Conservation (phyloP, 2,329 filamentous ascomycete genomes). For the Ophiocordyceps camponoti-leonardi region DNA sequence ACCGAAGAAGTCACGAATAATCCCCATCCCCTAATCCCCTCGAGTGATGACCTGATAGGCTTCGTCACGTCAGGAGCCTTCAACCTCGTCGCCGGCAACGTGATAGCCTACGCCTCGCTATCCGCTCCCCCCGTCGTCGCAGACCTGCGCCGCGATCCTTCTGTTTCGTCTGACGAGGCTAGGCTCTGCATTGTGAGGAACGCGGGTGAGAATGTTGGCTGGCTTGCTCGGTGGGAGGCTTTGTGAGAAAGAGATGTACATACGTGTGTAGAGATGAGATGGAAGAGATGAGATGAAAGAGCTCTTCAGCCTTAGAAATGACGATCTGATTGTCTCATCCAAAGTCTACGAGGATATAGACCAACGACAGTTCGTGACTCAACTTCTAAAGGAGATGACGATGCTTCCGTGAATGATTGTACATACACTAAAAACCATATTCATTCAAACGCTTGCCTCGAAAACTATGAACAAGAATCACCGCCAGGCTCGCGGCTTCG, state of each 20-base stretch:
- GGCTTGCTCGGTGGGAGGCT: conserved; percentile 64
- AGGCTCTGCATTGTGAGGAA: conserved; percentile 65
- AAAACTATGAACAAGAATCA: neutral
- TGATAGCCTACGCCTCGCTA: conserved; percentile 59
- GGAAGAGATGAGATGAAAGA: too few relatives aligned
- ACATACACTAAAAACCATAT: too few relatives aligned
- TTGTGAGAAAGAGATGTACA: too few relatives aligned
- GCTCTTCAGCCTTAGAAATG: too few relatives aligned
- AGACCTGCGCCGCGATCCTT: conserved; percentile 9
- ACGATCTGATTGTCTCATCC: too few relatives aligned
- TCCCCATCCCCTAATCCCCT: conserved; percentile 54
- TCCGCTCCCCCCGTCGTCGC: conserved; percentile 37
- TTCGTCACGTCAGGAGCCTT: conserved; percentile 83
- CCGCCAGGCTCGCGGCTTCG: neutral
- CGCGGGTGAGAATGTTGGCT: conserved; percentile 60
- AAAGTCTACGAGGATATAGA: too few relatives aligned
- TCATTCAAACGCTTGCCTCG: too few relatives aligned
- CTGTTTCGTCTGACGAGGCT: conserved; percentile 18
- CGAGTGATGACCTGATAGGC: conserved; percentile 61
- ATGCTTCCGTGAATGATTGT: too few relatives aligned
- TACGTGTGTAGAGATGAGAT: too few relatives aligned
- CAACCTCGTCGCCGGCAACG: conserved; percentile 59
- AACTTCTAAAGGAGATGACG: too few relatives aligned
- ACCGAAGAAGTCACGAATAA: conserved; percentile 6
- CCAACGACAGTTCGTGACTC: too few relatives aligned